These are phyloP conservation scores for Biscutella laevigata DNA, from an alignment of 441 rosid genomes.

Conservation along the genomic window DNA sequence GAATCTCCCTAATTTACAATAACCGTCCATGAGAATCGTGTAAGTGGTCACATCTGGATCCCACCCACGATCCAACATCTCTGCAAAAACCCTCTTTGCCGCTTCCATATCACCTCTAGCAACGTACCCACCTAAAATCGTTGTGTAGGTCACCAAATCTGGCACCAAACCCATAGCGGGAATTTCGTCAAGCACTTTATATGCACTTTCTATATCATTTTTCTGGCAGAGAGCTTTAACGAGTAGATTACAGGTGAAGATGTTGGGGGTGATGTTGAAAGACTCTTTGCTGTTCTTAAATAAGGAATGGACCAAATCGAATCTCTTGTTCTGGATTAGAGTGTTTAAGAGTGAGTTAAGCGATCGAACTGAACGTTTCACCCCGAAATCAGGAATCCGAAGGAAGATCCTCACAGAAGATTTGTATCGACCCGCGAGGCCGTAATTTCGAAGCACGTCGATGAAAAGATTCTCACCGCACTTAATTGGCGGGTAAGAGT, in stretches of 20 bases:
- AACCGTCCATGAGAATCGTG: constrained; percentile 72
- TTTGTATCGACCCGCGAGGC: constrained; percentile 54
- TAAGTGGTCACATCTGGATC: constrained; percentile 68
- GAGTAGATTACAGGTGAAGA: constrained; percentile 61
- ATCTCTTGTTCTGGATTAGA: constrained; percentile 60
- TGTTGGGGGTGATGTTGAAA: constrained; percentile 57
- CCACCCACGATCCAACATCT: constrained; percentile 71
- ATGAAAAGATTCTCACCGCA: constrained; percentile 71
- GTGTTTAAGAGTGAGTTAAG: constrained; percentile 69
- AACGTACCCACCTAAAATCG: constrained; percentile 59
- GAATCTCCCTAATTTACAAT: constrained; percentile 58
- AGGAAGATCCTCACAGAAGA: constrained; percentile 45
- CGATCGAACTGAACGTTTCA: constrained; percentile 63
- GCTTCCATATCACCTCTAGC: constrained; percentile 55
- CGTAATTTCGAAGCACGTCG: constrained; percentile 58
- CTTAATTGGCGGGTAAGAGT: constrained; percentile 31
- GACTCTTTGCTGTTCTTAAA: constrained; percentile 43
- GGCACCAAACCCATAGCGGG: constrained; percentile 75
- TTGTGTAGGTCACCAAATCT: constrained; percentile 62
- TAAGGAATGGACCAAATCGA: constrained; percentile 42
- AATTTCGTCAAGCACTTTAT: constrained; percentile 66
- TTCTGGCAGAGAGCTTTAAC: constrained; percentile 57
- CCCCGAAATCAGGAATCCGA: constrained; percentile 45
- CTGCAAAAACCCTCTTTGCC: constrained; percentile 48
- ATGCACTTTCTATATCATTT: constrained; percentile 48